A percentile compares a stretch with the other conserved stretches of the same genome.
Conservation (phyloP, 768 basidiomycete species). For the Leccinum fibrillosum region DNA sequence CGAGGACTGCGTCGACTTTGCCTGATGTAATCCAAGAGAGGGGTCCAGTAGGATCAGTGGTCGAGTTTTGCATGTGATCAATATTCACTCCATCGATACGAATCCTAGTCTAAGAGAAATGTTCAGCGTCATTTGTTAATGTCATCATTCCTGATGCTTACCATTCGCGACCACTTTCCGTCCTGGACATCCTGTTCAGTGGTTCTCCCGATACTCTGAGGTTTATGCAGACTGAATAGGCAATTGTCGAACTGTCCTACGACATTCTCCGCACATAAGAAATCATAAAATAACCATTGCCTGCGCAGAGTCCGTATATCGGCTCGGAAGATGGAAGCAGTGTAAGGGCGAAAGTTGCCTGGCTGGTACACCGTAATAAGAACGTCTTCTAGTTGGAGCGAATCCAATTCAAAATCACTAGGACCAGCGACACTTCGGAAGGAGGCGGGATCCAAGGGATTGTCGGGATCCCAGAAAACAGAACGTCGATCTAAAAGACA, state of each 20-base stretch:
- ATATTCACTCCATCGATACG: conserved; percentile 96
- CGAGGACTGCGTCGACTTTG: conserved; percentile 93
- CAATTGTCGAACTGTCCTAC: conserved; percentile 99
- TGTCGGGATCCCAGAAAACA: conserved; percentile 81
- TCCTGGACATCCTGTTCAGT: conserved; percentile 83
- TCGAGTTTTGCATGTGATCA: conserved; percentile 87
- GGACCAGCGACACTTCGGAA: conserved; percentile 72
- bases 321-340: conserved; percentile 90
- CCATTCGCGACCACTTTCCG: conserved; percentile 87
- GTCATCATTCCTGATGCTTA: conserved; percentile 33
- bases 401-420: conserved; percentile 92
- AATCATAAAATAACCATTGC: conserved; percentile 94
- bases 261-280: conserved; percentile 85
- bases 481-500: conserved; percentile 70
- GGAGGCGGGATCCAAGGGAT: conserved; percentile 73
- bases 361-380: conserved; percentile 95
- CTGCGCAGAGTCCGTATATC: conserved; percentile 82
- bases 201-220: conserved; percentile 91
- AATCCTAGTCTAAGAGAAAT: conserved; percentile 70
- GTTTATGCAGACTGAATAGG: conserved; percentile 91
- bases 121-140: neutral
- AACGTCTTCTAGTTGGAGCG: conserved; percentile 87
- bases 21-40: conserved; percentile 98
- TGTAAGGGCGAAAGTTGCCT: conserved; percentile 86
- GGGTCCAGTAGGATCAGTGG: conserved; percentile 73